Conservation (phyloP, 2,329 filamentous ascomycete species). For the Moelleriella libera region DNA sequence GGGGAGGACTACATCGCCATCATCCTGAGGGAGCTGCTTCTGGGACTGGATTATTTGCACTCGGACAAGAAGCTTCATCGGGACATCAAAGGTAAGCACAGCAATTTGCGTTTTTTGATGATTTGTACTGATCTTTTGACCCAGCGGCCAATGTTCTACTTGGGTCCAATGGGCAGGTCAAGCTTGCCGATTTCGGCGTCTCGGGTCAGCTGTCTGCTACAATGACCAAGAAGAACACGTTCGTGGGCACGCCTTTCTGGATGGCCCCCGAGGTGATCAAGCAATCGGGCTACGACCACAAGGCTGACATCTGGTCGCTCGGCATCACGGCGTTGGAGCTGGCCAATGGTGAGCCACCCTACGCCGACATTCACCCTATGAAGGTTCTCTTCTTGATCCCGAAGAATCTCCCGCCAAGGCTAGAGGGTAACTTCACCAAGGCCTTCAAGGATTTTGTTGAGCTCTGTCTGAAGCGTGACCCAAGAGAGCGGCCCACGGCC, state of each 20-base stretch:
- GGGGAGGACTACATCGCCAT: conserved; percentile 95
- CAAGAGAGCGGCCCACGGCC: conserved; percentile 74
- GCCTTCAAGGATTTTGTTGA: conserved; percentile 77
- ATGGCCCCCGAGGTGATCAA: conserved; percentile 99
- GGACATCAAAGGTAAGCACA: conserved; percentile 69
- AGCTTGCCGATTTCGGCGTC: conserved; percentile 92
- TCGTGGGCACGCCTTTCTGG: conserved; percentile 97
- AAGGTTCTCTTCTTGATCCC: conserved; percentile 94
- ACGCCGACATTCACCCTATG: conserved; percentile 96
- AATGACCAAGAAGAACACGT: conserved; percentile 99
- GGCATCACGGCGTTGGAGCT: conserved; percentile 90
- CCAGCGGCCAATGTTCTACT: conserved; percentile 85
- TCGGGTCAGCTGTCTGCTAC: conserved; percentile 92
- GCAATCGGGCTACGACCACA: conserved; percentile 94
- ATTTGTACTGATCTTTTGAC: neutral
- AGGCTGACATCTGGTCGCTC: conserved; percentile 94
- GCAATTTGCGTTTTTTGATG: neutral
- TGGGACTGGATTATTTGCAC: conserved; percentile 87
- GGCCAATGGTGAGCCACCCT: conserved; percentile 83
- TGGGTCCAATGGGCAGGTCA: conserved; percentile 84
- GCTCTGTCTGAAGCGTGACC: conserved; percentile 75
- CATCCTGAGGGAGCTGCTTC: conserved; percentile 76
- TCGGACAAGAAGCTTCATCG: conserved; percentile 91
- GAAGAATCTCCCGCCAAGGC: conserved; percentile 74
- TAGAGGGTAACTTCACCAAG: conserved; percentile 71